Percentiles rank a stretch among this genome's conserved stretches.
phyloP scores from a whole-genome alignment of 768 basidiomycete genomes.

The Podaxis sp. region DNA sequence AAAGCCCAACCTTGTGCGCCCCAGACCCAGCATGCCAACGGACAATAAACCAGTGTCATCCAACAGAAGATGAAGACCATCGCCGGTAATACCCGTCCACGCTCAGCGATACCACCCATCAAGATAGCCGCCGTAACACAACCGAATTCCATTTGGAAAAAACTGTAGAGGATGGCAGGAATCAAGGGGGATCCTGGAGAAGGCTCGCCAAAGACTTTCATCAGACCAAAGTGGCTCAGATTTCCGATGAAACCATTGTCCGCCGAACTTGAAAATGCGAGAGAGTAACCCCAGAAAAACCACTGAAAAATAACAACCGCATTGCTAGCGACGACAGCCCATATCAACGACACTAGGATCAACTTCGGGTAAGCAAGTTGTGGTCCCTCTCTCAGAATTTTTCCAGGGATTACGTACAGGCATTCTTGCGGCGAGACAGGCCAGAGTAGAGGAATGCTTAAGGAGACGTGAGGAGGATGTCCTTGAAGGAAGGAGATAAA shows the following conservation, averaged over 20 bases:
- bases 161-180: constrained; percentile 79
- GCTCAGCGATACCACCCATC: constrained; percentile 82
- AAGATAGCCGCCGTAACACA: constrained; percentile 78
- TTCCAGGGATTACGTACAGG: constrained; percentile 31
- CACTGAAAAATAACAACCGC: constrained; percentile 78
- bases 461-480: constrained; percentile 3
- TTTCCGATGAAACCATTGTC: constrained; percentile 80
- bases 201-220: constrained; percentile 65
- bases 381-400: not conserved
- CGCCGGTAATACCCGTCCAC: constrained; percentile 78
- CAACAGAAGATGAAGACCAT: constrained; percentile 82
- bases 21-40: constrained; percentile 87
- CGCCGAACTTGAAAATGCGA: constrained; percentile 78
- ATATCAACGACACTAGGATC: constrained; percentile 61
- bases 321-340: constrained; percentile 71
- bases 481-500: constrained; percentile 1
- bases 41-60: constrained; percentile 87
- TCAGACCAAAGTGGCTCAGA: constrained; percentile 74
- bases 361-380: constrained; percentile 8
- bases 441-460: constrained; percentile 75
- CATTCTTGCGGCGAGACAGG: constrained; percentile 66
- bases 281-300: constrained; percentile 70
- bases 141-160: constrained; percentile 87
- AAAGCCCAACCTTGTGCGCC: constrained; percentile 79
- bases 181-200: constrained; percentile 80